Conservation (phyloP, 371 early-diverging fungal species). For the Thermomucor indicae-seudaticae region DNA sequence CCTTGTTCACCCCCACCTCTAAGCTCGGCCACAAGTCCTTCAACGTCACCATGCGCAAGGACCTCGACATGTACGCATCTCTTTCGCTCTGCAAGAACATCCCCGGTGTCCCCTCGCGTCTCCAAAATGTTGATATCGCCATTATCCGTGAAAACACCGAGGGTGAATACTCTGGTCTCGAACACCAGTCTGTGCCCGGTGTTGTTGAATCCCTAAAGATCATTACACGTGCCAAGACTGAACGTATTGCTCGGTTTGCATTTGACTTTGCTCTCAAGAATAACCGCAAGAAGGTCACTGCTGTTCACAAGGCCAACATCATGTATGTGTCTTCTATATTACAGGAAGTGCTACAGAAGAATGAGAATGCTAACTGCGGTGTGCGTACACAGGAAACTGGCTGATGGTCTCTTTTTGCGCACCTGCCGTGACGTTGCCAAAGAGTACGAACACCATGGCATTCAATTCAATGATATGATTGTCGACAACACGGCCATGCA, state of each 20-base stretch:
- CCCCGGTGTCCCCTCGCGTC: slow-evolving; percentile 77
- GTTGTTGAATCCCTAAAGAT: slow-evolving; percentile 98
- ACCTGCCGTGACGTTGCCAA: slow-evolving; percentile 92
- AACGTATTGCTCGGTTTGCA: slow-evolving; percentile 96
- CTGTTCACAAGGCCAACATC: slow-evolving; percentile 99
- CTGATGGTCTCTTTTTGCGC: slow-evolving; percentile 95
- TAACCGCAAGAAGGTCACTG: slow-evolving; percentile 94
- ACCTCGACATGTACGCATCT: slow-evolving; percentile 95
- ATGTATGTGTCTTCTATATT: slow-evolving; percentile 78
- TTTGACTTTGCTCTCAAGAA: slow-evolving; percentile 97
- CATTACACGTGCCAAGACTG: slow-evolving; percentile 90
- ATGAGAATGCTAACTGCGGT: background rate
- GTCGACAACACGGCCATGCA: slow-evolving; percentile 98
- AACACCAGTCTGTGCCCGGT: slow-evolving; percentile 95
- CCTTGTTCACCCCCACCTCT: slow-evolving; percentile 88
- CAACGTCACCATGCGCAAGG: slow-evolving; percentile 94
- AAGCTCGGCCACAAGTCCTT: slow-evolving; percentile 82
- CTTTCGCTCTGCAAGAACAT: slow-evolving; percentile 83
- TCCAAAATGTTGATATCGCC: slow-evolving; percentile 89
- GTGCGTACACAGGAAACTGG: slow-evolving; percentile 72
- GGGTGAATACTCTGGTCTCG: slow-evolving; percentile 97
- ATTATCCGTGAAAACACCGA: slow-evolving; percentile 99
- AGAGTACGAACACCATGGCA: slow-evolving; percentile 83
- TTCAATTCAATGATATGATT: slow-evolving; percentile 95
- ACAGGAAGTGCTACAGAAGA: background rate